Conservation (phyloP, 331 rosid species). For the Prunus yedoensis region DNA sequence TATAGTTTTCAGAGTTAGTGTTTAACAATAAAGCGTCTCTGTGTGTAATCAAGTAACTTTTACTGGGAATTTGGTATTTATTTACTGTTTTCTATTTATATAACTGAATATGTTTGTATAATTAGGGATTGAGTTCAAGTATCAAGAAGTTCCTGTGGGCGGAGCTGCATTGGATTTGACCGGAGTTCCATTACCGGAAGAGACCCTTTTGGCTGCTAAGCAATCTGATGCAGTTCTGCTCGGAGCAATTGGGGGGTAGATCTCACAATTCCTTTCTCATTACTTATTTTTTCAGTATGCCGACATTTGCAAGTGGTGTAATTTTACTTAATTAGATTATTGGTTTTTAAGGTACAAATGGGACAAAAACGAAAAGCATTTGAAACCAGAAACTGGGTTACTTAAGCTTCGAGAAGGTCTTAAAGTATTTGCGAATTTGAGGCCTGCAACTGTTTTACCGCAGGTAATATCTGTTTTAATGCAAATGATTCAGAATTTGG, state of each 20-base stretch:
- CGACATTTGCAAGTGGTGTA: neutral
- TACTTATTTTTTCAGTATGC: neutral
- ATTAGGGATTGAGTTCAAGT: slow-evolving; percentile 64
- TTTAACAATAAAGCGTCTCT: neutral
- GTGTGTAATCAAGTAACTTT: neutral
- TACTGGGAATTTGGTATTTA: neutral
- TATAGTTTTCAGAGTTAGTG: neutral
- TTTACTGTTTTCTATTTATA: neutral
- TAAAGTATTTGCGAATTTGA: slow-evolving; percentile 81
- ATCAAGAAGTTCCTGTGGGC: slow-evolving; percentile 73
- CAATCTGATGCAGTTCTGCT: slow-evolving; percentile 87
- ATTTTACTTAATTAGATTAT: slow-evolving; percentile 2
- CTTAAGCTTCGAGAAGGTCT: slow-evolving; percentile 80
- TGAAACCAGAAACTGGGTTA: slow-evolving; percentile 94
- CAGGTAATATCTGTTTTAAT: slow-evolving; percentile 47
- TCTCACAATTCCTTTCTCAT: neutral
- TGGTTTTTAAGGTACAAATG: slow-evolving; percentile 60
- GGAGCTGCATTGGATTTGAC: slow-evolving; percentile 88
- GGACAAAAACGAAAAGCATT: slow-evolving; percentile 72
- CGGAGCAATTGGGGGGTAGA: slow-evolving; percentile 93
- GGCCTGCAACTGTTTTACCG: slow-evolving; percentile 89
- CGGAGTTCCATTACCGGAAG: slow-evolving; percentile 83
- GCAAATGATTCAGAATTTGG: neutral
- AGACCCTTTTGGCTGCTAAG: slow-evolving; percentile 65
- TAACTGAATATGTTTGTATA: slow-evolving; percentile 2